phyloP scores from a whole-genome alignment of 2,329 filamentous ascomycete genomes.

The Ophiostoma himal-ulmi region DNA sequence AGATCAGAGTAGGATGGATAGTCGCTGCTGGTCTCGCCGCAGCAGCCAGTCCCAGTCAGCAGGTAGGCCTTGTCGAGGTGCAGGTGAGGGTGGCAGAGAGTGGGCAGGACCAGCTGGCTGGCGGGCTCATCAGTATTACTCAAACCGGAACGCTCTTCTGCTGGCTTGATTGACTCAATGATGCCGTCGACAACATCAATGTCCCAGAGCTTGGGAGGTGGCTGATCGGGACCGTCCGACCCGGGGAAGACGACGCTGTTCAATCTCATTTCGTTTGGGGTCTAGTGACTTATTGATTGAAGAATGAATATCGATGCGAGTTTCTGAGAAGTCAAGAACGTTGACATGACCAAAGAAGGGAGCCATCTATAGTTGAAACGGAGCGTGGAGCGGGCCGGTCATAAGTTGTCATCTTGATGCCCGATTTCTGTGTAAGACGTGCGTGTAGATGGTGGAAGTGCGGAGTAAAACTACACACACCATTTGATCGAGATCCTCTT shows the following conservation, averaged over 20 bases:
- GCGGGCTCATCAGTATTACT: neutral
- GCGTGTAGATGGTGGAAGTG: neutral
- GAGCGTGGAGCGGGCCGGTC: neutral
- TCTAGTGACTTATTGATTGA: neutral
- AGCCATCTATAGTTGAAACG: neutral
- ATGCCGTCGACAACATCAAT: slow-evolving; percentile 23
- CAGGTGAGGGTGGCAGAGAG: slow-evolving; percentile 65
- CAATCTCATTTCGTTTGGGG: slow-evolving; percentile 18
- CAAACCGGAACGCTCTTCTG: neutral
- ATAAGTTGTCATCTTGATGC: neutral
- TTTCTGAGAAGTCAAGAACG: neutral
- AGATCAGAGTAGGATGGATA: slow-evolving; percentile 48
- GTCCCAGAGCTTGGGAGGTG: slow-evolving; percentile 19
- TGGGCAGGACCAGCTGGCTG: slow-evolving; percentile 32
- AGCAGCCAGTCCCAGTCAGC: slow-evolving; percentile 40
- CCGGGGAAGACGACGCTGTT: slow-evolving; percentile 22
- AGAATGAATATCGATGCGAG: neutral
- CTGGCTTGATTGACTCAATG: slow-evolving; percentile 15
- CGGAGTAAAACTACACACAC: neutral
- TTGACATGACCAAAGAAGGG: neutral
- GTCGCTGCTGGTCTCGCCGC: slow-evolving; percentile 23
- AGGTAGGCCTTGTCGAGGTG: slow-evolving; percentile 65
- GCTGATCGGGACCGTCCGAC: neutral
- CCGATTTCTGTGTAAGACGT: neutral
- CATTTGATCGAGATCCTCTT: too few species aligned